Evolutionary conservation across 768 basidiomycete species (phyloP), one percentile per base, ranked within the genome.

Genomic region (Infundibulicybe gibba): DNA sequence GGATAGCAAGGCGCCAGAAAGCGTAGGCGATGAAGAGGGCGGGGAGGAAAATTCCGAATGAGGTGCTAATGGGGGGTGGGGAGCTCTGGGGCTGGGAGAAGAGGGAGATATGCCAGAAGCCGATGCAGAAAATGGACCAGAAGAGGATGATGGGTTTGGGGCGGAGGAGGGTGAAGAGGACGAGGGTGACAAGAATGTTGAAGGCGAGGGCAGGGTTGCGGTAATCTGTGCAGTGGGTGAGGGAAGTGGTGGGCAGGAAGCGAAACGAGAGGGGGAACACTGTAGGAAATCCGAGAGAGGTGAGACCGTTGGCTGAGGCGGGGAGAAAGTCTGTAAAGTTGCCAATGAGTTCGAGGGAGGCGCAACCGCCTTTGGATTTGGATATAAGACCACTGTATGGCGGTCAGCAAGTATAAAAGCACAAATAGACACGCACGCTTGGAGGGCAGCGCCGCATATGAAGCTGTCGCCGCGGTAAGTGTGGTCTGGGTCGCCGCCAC

Each of bases 401-500:
- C 45, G 41, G 17, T 16, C 39, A 47, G 31, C 40, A 50, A 9
- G 40, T 21, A 6, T 31, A 51, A 47, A 15, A 49, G 40, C 25
- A 44, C 25, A 39, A 13, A 34, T 31, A 45, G 46, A 44, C 12
- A 75, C 79, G 63, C 61, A 91, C 83, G 83, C 80, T 69, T 93
- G 90, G 34, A 84, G 71, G 34, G 89, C 91, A 35, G 91, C 83
- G 35, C 88, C 81, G 61, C 92, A 94, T 32, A 93, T 79, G 61
- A 93, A 94, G 47, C 76, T 82, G 61, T 94, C 92, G 2, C 82
- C 89, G 57, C 92, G 76, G 57, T 93, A 94, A 3, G 90, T 92
- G 34, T 60, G 59, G 40, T 81, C 71, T 0, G 50, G 50, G 64
- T 91, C 90, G 2, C 90, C 89, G 14, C 92, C 92, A n/a, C 92